A percentile compares a stretch with the other conserved stretches of the same genome.
phyloP scores from a whole-genome alignment of 768 basidiomycete species.

The Russula griseocarnosa region DNA sequence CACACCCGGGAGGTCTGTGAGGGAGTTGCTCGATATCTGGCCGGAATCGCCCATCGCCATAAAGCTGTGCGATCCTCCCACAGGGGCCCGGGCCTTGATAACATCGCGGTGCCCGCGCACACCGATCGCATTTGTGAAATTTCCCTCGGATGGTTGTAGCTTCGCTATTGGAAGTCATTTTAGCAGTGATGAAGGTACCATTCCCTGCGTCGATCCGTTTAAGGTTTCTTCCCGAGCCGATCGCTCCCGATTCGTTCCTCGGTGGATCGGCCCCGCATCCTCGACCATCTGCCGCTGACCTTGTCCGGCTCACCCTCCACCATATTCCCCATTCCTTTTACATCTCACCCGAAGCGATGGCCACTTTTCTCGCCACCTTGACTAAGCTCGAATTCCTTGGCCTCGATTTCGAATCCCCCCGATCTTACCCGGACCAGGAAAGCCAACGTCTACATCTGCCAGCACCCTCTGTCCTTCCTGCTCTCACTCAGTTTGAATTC shows the following conservation, averaged over 20 bases:
- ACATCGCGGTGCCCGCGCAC: too few species aligned
- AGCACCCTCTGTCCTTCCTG: neutral
- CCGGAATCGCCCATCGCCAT: too few species aligned
- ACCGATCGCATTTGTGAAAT: too few species aligned
- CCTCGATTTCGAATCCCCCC: neutral
- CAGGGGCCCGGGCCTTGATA: too few species aligned
- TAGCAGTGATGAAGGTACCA: neutral
- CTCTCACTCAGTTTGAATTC: neutral
- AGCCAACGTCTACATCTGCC: neutral
- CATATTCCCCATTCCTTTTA: neutral
- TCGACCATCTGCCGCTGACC: neutral
- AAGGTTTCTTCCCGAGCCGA: neutral
- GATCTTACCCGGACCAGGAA: neutral
- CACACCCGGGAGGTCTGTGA: too few species aligned
- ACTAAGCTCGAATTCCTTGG: neutral
- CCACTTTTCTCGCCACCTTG: neutral
- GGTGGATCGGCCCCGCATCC: too few species aligned
- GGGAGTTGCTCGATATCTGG: too few species aligned
- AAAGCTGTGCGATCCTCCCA: too few species aligned
- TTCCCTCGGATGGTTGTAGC: too few species aligned
- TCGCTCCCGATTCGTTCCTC: too few species aligned
- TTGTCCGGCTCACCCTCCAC: neutral
- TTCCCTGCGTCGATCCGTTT: neutral
- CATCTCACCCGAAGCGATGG: neutral
- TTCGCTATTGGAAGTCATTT: neutral